A percentile compares a stretch with the other conserved stretches of the same genome.
Conservation (phyloP, 2,329 filamentous ascomycete species). For the Xenosphaeropsis pyriputrescens region DNA sequence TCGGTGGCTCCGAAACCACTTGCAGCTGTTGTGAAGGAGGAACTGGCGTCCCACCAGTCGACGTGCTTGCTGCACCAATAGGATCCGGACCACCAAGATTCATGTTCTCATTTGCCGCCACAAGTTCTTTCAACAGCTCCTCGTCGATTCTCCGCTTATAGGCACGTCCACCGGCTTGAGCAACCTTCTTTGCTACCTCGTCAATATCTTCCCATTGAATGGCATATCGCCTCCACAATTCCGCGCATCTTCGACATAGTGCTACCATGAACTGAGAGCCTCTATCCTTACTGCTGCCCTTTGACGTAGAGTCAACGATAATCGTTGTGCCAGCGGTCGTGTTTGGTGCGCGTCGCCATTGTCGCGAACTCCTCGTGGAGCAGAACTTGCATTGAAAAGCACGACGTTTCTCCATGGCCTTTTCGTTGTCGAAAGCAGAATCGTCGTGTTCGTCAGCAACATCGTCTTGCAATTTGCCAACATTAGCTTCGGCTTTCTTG, state of each 20-base stretch:
- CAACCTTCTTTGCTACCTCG: slow-evolving; percentile 78
- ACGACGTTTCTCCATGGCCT: slow-evolving; percentile 61
- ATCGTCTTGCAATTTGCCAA: slow-evolving; percentile 73
- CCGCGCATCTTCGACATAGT: slow-evolving; percentile 78
- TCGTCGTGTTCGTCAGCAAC: slow-evolving; percentile 88
- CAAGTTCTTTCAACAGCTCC: slow-evolving; percentile 65
- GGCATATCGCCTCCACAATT: slow-evolving; percentile 89
- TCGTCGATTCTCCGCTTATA: slow-evolving; percentile 88
- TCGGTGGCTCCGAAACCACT: slow-evolving; percentile 34
- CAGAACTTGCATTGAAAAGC: slow-evolving; percentile 94
- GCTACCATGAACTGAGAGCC: slow-evolving; percentile 61
- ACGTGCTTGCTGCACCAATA: slow-evolving; percentile 4
- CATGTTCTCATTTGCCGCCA: slow-evolving; percentile 47
- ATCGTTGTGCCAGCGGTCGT: slow-evolving; percentile 57
- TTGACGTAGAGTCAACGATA: slow-evolving; percentile 45
- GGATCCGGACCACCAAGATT: slow-evolving; percentile 25
- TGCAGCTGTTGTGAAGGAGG: slow-evolving; percentile 12
- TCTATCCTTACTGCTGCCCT: slow-evolving; percentile 58
- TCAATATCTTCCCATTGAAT: slow-evolving; percentile 93
- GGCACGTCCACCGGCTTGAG: slow-evolving; percentile 62
- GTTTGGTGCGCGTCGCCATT: slow-evolving; percentile 83
- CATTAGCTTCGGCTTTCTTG: slow-evolving; percentile 54
- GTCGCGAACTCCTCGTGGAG: slow-evolving; percentile 59
- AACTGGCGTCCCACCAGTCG: slow-evolving; percentile 11
- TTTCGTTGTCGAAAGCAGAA: slow-evolving; percentile 86